Percentiles rank a stretch among this genome's conserved stretches.
Evolutionary conservation across 2,329 filamentous ascomycete genomes (phyloP).

Genomic region (Sarocladium oryzae): DNA sequence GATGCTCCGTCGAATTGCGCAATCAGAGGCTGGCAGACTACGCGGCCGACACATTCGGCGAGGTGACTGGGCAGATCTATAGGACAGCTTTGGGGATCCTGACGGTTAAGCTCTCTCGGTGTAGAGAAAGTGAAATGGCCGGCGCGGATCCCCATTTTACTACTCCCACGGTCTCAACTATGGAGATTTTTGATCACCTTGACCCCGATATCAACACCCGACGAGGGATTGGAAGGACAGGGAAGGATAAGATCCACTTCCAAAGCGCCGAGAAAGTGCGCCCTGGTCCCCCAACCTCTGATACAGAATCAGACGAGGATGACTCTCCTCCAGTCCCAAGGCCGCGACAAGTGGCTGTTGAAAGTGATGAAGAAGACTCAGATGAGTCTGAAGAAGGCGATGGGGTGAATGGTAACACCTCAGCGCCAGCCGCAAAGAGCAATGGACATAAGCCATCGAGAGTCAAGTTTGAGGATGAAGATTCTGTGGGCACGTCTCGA

Average conservation of each 20-base stretch:
- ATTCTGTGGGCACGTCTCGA: slow-evolving; percentile 35
- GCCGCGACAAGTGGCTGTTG: slow-evolving; percentile 7
- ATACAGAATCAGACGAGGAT: slow-evolving; percentile 15
- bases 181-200: slow-evolving; percentile 50
- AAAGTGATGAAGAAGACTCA: slow-evolving; percentile 21
- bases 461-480: slow-evolving; percentile 47
- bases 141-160: slow-evolving; percentile 24
- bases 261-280: slow-evolving; percentile 43
- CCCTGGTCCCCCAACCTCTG: slow-evolving; percentile 22
- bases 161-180: slow-evolving; percentile 40
- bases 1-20: slow-evolving; percentile 74
- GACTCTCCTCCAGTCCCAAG: slow-evolving; percentile 7
- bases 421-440: slow-evolving; percentile 22
- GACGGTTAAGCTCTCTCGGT: slow-evolving; percentile 61
- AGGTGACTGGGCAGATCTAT: slow-evolving; percentile 73
- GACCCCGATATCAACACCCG: slow-evolving; percentile 46
- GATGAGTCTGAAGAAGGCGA: slow-evolving; percentile 28
- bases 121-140: slow-evolving; percentile 49
- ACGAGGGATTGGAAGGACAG: slow-evolving; percentile 50
- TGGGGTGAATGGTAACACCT: slow-evolving; percentile 14
- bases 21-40: slow-evolving; percentile 71
- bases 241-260: slow-evolving; percentile 39
- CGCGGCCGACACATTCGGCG: slow-evolving; percentile 63
- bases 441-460: slow-evolving; percentile 32
- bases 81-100: slow-evolving; percentile 63